Base-by-base conservation (phyloP, 768 basidiomycete genomes). In the Boletus tomentosulus region DNA sequence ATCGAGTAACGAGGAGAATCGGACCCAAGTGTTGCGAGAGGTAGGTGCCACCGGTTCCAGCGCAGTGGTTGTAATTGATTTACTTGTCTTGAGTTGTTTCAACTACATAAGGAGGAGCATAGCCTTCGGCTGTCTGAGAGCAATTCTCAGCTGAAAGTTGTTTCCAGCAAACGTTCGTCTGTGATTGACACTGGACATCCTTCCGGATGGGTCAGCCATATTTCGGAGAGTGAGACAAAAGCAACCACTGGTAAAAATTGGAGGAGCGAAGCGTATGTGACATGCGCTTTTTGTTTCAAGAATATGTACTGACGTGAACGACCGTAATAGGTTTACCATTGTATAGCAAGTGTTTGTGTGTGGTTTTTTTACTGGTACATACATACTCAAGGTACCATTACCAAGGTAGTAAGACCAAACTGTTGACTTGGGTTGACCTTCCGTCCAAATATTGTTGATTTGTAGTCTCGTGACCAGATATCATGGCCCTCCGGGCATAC, bases 101-200 rank as follows among this genome's bases (percentile, higher is more conserved):
- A 81, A 66, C 75, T 75, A 28, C 84, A 83, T 66, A 81, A 82
- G 63, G 78, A 75, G 11, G 74, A 77, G 51, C 73, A 72, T 9
- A 53, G 45, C 28, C 57, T 71, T 27, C 62, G 66, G 42, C 61
- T 65, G 43, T 68, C 72, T 28, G 78, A 78, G 69, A 71, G 71
- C 56, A 74, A 73, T 56, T 83, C 84, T 9, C 85, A 89, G 58
- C 93, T 96, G 78, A 89, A 90, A 73, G 79, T 96, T 34, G 86
- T 93, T 6, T 74, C 76, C 15, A 78, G 84, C 56, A 87, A 87
- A 73, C 76, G 85, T 28, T 73, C 89, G 45, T 87, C 85, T 41
- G 67, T 95, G 41, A 69, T 95, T 37, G 71, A 80, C 22, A 73
- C 76, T 39, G 86, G 89, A 0, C 80, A 86, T 54, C 84, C 88